Conservation (phyloP, 169 alveolate genomes). For the Plasmodium vivax region DNA sequence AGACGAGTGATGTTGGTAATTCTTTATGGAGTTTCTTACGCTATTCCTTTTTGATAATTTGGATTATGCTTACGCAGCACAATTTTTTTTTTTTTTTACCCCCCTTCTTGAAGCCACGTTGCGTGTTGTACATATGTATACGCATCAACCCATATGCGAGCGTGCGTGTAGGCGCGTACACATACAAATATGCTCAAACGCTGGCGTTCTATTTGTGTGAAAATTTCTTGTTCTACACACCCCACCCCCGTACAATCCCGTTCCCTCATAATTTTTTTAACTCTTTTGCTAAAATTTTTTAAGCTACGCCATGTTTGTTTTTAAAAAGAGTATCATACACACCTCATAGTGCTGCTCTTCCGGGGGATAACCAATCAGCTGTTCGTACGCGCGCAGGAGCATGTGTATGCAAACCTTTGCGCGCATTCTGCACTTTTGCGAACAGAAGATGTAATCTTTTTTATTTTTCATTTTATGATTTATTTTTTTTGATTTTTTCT, state of each 20-base stretch:
- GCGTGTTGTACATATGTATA: background rate
- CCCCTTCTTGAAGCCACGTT: background rate
- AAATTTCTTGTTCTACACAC: background rate
- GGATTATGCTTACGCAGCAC: background rate
- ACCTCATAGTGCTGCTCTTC: background rate
- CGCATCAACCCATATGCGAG: background rate
- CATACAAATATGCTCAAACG: background rate
- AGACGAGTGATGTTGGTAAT: constrained; percentile 9
- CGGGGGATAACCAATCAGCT: background rate
- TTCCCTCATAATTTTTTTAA: background rate
- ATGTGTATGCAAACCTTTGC: background rate
- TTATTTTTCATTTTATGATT: background rate
- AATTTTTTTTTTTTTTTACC: background rate
- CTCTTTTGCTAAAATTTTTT: background rate
- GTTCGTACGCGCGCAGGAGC: background rate
- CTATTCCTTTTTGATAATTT: background rate
- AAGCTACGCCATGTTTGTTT: background rate
- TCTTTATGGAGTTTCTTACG: background rate
- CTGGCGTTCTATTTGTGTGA: background rate
- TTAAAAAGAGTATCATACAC: background rate
- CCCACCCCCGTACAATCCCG: background rate
- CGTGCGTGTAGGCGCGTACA: background rate
- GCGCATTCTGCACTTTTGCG: background rate
- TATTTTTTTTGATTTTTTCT: background rate
- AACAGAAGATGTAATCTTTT: background rate